Percentiles rank a stretch among this genome's conserved stretches.
Conservation (phyloP, 2,329 filamentous ascomycete species). For the Exophiala oligosperma region DNA sequence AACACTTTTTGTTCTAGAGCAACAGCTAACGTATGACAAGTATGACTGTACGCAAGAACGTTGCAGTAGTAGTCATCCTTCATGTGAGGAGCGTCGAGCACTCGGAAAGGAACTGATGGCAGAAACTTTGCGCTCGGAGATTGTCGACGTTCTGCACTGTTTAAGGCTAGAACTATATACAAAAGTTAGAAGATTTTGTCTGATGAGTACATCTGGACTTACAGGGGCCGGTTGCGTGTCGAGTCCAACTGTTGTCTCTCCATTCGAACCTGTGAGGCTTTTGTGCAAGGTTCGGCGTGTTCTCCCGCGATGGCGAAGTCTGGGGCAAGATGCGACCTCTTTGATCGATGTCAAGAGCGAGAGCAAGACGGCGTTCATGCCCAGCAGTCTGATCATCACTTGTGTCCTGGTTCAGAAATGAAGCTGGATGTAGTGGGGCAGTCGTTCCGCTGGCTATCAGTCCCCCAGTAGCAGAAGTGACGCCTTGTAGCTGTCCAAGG, state of each 20-base stretch:
- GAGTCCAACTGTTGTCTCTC: conserved; percentile 42
- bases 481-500: conserved; percentile 41
- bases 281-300: not conserved
- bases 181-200: not conserved
- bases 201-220: conserved; percentile 26
- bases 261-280: conserved; percentile 37
- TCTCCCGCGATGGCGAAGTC: not conserved
- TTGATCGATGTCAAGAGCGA: conserved; percentile 77
- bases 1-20: conserved; percentile 79
- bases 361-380: conserved; percentile 73
- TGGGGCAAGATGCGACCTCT: conserved; percentile 62
- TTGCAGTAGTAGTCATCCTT: conserved; percentile 97
- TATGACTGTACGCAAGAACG: conserved; percentile 78
- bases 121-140: conserved; percentile 47
- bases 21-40: conserved; percentile 75
- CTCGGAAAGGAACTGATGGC: conserved; percentile 75
- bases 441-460: conserved; percentile 70
- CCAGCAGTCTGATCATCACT: conserved; percentile 63
- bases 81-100: conserved; percentile 85
- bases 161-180: not conserved
- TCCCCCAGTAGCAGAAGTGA: conserved; percentile 64
- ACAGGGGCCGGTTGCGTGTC: conserved; percentile 35
- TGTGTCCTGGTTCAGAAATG: conserved; percentile 53
- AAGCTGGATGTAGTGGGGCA: conserved; percentile 63
- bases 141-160: not conserved